Base-by-base conservation (phyloP, 768 basidiomycete genomes). In the Rubroboletus pulcherrimus region DNA sequence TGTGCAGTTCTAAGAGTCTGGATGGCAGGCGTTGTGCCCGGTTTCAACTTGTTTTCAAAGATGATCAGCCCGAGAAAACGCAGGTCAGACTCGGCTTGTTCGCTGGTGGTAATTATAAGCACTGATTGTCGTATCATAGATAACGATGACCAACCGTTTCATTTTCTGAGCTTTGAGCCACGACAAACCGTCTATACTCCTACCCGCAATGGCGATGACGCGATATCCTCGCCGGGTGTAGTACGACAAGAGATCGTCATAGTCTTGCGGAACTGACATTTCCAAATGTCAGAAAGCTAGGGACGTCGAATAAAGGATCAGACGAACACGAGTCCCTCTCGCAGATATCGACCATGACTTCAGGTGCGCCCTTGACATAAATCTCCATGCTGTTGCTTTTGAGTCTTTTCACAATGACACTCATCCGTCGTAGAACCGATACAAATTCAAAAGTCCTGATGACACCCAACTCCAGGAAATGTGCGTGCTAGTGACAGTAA, bases 321-420 rank as follows among this genome's bases (percentile, higher is more conserved):
- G 41, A 77, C 93, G 63, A 64, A 98, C 96, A 86, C n/a, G 95
- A 91, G 49, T 88, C 83, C 57, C 79, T 86, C 52, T 94, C 89
- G 69, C 97, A 99, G 54, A 99, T 98, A 40, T 95, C 94, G 7
- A 74, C 71, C 95, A 99, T 98, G 53, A 98, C 93, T 72, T 99
- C 97, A 0, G 97, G 97, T 2, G 97, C 97, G n/a, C 97, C 97
- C 68, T 99, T 99, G 64, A 95, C 94, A 67, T 98, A 98, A 11
- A 98, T 80, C 68, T 99, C 97, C 93, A 99, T 98, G 69, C 90
- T 93, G 51, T 74, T 83, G 61, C 95, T 95, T 71, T 89, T 97
- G 51, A 99, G 80, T 49, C 93, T 81, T 71, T 98, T 99, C 64
- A 98, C 96, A 50, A 99, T 84, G 29, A 99, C 97, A 59, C 95